Evolutionary conservation across 140 eudicot species (phyloP).

Genomic region (Flaveria floridana): DNA sequence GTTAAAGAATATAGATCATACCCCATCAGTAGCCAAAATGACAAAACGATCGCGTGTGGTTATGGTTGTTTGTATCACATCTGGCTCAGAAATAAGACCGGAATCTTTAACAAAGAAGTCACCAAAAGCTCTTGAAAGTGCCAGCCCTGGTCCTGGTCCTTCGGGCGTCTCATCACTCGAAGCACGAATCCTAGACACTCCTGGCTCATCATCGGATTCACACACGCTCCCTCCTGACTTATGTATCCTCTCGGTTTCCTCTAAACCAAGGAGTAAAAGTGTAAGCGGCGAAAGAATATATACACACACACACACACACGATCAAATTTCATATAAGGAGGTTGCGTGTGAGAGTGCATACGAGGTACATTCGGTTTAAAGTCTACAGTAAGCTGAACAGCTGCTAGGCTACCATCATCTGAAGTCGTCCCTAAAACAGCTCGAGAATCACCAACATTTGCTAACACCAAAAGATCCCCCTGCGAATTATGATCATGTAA

Average conservation of each 20-base stretch:
- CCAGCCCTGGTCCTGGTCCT: conserved; percentile 95
- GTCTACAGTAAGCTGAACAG: conserved; percentile 80
- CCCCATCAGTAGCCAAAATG: conserved; percentile 94
- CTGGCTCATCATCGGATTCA: conserved; percentile 73
- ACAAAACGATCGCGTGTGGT: conserved; percentile 63
- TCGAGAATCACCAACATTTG: conserved; percentile 92
- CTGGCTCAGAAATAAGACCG: conserved; percentile 91
- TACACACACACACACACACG: background rate
- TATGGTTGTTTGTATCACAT: conserved; percentile 60
- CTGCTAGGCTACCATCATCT: conserved; percentile 56
- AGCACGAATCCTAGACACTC: conserved; percentile 76
- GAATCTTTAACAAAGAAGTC: conserved; percentile 74
- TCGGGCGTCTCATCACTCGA: conserved; percentile 52
- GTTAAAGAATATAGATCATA: conserved; percentile 21
- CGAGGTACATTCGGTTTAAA: conserved; percentile 82
- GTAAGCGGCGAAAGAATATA: background rate
- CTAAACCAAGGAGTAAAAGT: conserved; percentile 33
- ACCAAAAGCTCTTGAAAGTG: conserved; percentile 94
- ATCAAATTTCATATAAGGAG: background rate
- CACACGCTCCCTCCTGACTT: conserved; percentile 62
- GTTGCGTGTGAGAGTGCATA: conserved; percentile 29
- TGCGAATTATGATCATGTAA: conserved; percentile 31
- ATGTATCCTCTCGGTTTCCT: conserved; percentile 71
- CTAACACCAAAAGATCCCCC: conserved; percentile 72
- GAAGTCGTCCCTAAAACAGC: conserved; percentile 67